Conservation (phyloP, 768 basidiomycete species). For the Lactarius psammicola region DNA sequence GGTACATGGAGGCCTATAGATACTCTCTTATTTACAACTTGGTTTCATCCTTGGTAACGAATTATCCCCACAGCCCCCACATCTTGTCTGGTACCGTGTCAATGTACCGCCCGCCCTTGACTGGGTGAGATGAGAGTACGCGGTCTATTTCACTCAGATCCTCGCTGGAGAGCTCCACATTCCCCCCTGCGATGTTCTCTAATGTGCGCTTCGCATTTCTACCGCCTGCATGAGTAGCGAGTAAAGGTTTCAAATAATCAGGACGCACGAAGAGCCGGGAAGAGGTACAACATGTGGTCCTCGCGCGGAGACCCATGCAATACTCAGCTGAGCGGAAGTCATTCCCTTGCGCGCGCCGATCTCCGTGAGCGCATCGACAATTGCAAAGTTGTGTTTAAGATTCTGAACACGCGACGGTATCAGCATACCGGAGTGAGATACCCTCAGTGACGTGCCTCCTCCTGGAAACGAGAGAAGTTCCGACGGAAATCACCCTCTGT, state of each 20-base stretch:
- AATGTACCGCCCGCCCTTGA: constrained; percentile 44
- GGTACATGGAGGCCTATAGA: background rate
- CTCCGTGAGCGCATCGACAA: constrained; percentile 43
- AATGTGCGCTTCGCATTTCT: constrained; percentile 43
- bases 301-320: constrained; percentile 41
- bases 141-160: constrained; percentile 43
- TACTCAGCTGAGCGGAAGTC: constrained; percentile 41
- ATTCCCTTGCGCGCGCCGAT: constrained; percentile 45
- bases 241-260: background rate
- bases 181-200: constrained; percentile 43
- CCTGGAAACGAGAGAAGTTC: constrained; percentile 38
- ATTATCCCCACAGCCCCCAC: constrained; percentile 38
- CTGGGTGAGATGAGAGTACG: constrained; percentile 37
- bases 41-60: background rate
- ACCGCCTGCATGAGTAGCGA: background rate
- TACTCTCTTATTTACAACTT: background rate
- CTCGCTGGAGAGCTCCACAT: constrained; percentile 36
- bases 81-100: constrained; percentile 28
- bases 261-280: constrained; percentile 45
- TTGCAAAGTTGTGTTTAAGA: constrained; percentile 42
- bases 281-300: constrained; percentile 46
- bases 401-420: constrained; percentile 32
- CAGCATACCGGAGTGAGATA: constrained; percentile 5
- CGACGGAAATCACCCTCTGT: constrained; percentile 41
- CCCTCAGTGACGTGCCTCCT: constrained; percentile 33